A percentile compares a stretch with the other conserved stretches of the same genome.
These are phyloP conservation scores for Trichoderma sp. DNA, from an alignment of 2,329 filamentous ascomycete genomes.

Conservation along the genomic window DNA sequence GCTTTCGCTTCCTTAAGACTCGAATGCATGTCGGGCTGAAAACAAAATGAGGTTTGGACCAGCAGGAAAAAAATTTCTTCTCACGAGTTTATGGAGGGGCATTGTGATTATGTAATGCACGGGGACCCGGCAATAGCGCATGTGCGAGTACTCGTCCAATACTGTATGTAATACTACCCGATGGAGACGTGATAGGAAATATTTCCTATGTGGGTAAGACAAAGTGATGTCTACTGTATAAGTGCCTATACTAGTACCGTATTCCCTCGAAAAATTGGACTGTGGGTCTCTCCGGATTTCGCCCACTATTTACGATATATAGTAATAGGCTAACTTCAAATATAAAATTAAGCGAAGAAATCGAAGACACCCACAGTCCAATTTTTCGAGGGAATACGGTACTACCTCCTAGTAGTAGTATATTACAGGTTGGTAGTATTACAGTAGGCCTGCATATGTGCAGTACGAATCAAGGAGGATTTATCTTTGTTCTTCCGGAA, in stretches of 20 bases:
- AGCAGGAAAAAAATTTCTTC: conserved; percentile 1
- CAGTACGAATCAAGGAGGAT: not conserved
- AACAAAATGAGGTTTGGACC: conserved; percentile 1
- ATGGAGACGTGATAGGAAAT: not conserved
- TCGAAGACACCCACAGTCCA: no score
- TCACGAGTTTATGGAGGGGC: not conserved
- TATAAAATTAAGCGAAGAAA: no score
- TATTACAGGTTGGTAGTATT: no score
- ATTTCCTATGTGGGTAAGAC: not conserved
- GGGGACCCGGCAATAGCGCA: not conserved
- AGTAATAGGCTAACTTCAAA: no score
- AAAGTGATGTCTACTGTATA: not conserved
- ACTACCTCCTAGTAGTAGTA: no score
- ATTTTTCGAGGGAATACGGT: no score
- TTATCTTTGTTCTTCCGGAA: not conserved
- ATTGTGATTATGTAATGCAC: not conserved
- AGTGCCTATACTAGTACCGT: not conserved
- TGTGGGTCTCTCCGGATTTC: no score
- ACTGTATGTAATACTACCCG: no score
- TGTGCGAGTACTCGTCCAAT: not conserved
- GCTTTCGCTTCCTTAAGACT: not conserved
- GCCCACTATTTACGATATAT: no score
- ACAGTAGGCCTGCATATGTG: not conserved
- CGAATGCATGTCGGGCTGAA: conserved; percentile 5
- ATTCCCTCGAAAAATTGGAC: no score